Percentiles rank a stretch among this genome's conserved stretches.
Conservation (phyloP, 2,329 filamentous ascomycete genomes). For the Ceratocystiopsis sp. region DNA sequence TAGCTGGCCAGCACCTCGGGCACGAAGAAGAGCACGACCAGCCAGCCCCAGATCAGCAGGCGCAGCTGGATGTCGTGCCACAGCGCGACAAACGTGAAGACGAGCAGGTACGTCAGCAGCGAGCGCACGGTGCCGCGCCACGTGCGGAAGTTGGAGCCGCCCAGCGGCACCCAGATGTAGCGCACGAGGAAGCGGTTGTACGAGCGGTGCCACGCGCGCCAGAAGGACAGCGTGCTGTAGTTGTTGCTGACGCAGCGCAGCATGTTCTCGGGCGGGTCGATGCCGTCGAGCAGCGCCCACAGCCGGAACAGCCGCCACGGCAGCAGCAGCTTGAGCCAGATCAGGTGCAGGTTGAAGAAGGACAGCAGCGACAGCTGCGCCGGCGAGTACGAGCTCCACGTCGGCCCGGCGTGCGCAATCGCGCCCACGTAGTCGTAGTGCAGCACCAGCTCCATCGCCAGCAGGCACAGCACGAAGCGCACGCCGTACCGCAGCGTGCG, state of each 20-base stretch:
- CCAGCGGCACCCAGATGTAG: slow-evolving; percentile 86
- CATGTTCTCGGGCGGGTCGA: slow-evolving; percentile 98
- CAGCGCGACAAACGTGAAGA: slow-evolving; percentile 92
- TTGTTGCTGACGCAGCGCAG: slow-evolving; percentile 92
- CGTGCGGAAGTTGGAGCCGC: slow-evolving; percentile 42
- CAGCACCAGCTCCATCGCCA: slow-evolving; percentile 80
- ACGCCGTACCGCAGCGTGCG: slow-evolving; percentile 70
- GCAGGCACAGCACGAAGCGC: slow-evolving; percentile 62
- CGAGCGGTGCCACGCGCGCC: slow-evolving; percentile 88
- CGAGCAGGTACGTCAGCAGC: slow-evolving; percentile 59
- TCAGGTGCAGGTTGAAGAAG: slow-evolving; percentile 90
- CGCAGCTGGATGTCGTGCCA: slow-evolving; percentile 95
- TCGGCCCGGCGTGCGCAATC: slow-evolving; percentile 64
- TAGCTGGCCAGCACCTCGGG: slow-evolving; percentile 62
- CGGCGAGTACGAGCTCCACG: slow-evolving; percentile 71
- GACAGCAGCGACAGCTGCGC: slow-evolving; percentile 79
- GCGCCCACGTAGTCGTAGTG: slow-evolving; percentile 91
- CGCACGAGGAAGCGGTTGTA: slow-evolving; percentile 91
- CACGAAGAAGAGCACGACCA: slow-evolving; percentile 83
- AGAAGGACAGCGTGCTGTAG: slow-evolving; percentile 79
- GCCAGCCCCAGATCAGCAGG: slow-evolving; percentile 90
- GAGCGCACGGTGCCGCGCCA: slow-evolving; percentile 34
- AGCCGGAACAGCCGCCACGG: slow-evolving; percentile 98
- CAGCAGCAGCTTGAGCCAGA: slow-evolving; percentile 93
- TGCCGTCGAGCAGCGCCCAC: slow-evolving; percentile 80